Conservation (phyloP, 2,329 filamentous ascomycete species). For the Talaromyces sp. region DNA sequence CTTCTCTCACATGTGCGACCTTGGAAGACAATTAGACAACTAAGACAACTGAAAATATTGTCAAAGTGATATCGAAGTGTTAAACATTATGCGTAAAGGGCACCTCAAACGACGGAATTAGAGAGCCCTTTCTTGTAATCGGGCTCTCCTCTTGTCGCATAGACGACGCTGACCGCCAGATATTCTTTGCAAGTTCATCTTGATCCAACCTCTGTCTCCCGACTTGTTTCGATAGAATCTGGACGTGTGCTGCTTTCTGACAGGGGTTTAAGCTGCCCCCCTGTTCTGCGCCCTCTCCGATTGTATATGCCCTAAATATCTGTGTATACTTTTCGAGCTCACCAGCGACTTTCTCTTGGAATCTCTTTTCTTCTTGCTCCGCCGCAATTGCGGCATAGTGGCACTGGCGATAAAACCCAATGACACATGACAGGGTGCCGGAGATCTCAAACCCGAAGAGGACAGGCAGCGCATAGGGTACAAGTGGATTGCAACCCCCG, state of each 20-base stretch:
- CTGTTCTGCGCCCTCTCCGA: not conserved
- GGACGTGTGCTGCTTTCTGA: not conserved
- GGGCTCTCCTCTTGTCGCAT: not conserved
- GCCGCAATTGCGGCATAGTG: not conserved
- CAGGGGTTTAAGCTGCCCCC: not conserved
- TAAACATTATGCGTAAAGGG: not conserved
- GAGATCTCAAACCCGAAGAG: constrained; percentile 32
- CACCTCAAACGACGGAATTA: not conserved
- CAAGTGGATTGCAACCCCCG: constrained; percentile 42
- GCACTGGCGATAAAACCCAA: not conserved
- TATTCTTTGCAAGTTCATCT: not conserved
- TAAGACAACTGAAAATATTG: too few relatives aligned
- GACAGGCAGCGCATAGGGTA: constrained; percentile 44
- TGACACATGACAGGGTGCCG: not conserved
- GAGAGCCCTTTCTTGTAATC: not conserved
- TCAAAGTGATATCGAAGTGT: too few relatives aligned
- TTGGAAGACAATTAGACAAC: too few relatives aligned
- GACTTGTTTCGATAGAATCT: not conserved
- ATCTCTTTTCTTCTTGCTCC: not conserved
- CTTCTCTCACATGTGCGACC: too few relatives aligned
- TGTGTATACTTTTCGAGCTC: not conserved
- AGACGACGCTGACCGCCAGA: not conserved
- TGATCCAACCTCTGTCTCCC: not conserved
- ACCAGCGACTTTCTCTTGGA: not conserved
- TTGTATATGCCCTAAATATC: not conserved